Percentiles rank a stretch among this genome's conserved stretches.
These are phyloP conservation scores for Deuterostichococcus epilithicus DNA, from an alignment of 139 green algal genomes.

Conservation along the genomic window DNA sequence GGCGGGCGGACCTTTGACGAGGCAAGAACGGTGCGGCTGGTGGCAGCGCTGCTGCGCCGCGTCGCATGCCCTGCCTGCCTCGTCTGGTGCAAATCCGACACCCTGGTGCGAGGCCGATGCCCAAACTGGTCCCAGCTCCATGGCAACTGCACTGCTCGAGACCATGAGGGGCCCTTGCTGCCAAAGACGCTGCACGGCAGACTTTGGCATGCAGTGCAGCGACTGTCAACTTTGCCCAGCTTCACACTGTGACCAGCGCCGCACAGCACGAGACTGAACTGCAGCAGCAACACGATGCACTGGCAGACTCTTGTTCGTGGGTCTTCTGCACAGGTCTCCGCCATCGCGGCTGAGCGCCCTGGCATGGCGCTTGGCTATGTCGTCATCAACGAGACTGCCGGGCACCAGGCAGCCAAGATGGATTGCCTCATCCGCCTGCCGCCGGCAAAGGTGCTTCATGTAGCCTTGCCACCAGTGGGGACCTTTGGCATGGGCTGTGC, in stretches of 20 bases:
- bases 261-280: no score
- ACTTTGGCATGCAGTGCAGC: no score
- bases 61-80: constrained; percentile 48
- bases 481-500: no score
- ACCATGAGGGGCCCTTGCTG: no score
- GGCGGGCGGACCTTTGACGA: no score
- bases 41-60: constrained; percentile 23
- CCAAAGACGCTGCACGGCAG: no score
- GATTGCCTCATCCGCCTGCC: constrained; percentile 36
- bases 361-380: constrained; percentile 38
- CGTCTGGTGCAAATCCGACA: constrained; percentile 54
- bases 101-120: constrained; percentile 23
- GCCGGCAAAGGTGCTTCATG: background rate
- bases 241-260: no score
- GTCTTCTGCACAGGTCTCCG: background rate
- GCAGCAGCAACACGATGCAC: no score
- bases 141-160: no score
- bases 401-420: constrained; percentile 18
- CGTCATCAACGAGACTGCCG: constrained; percentile 46
- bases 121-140: constrained; percentile 6
- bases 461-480: no score
- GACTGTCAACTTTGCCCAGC: no score
- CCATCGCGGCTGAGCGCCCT: background rate
- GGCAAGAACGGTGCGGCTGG: background rate
- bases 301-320: no score